Conservation (phyloP, 2,329 filamentous ascomycete genomes). For the Xylariaceae sp. region DNA sequence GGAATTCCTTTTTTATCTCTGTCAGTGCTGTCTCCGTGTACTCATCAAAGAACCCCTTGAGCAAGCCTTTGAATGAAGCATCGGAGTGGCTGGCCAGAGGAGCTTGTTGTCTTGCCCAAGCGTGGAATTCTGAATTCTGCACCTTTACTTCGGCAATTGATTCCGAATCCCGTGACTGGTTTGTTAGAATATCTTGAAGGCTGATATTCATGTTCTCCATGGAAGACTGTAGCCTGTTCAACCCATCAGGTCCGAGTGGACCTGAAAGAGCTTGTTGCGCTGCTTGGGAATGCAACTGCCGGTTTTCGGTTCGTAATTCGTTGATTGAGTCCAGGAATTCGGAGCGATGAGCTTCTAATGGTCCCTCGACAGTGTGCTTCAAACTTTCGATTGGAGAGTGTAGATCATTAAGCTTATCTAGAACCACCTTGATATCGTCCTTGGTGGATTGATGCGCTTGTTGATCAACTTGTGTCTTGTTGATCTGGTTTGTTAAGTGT, state of each 20-base stretch:
- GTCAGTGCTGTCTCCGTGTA: slow-evolving; percentile 14
- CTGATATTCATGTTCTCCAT: not conserved
- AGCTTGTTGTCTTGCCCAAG: slow-evolving; percentile 5
- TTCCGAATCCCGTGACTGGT: slow-evolving; percentile 2
- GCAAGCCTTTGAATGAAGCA: slow-evolving; percentile 3
- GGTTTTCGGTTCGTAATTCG: not conserved
- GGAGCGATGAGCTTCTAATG: not conserved
- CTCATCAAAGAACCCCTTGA: slow-evolving; percentile 18
- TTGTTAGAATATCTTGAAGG: not conserved
- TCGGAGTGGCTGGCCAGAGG: not conserved
- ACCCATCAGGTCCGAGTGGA: too few species aligned
- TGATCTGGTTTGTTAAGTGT: slow-evolving; percentile 9
- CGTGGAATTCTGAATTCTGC: slow-evolving; percentile 12
- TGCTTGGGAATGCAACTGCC: not conserved
- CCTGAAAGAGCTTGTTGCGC: not conserved
- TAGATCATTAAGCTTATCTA: slow-evolving; percentile 7
- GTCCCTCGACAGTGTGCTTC: not conserved
- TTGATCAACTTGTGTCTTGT: slow-evolving; percentile 9
- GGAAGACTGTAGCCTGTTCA: not conserved
- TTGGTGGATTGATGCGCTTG: slow-evolving; percentile 6
- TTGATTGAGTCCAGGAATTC: not conserved
- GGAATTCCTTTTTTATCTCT: slow-evolving; percentile 15
- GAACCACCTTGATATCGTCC: slow-evolving; percentile 7
- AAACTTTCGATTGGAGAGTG: slow-evolving; percentile 1
- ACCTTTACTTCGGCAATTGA: slow-evolving; percentile 8